phyloP scores from a whole-genome alignment of 371 early-diverging fungal species.

The Rhizopus arrhizus region DNA sequence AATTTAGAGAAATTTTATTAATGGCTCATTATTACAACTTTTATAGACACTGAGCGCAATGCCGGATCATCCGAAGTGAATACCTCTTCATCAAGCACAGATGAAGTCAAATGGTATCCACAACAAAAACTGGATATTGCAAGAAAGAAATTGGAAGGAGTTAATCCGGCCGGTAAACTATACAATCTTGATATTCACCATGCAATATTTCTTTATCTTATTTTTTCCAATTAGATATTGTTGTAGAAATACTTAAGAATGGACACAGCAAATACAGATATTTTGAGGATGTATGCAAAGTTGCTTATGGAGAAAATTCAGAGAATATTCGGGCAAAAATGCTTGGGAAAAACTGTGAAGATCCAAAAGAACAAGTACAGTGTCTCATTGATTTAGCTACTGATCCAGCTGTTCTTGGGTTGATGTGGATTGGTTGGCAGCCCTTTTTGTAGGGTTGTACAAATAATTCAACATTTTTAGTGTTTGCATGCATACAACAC shows the following conservation, averaged over 20 bases:
- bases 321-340: slow-evolving; percentile 44
- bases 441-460: slow-evolving; percentile 49
- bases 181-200: slow-evolving; percentile 6
- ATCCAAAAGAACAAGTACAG: slow-evolving; percentile 67
- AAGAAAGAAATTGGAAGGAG: slow-evolving; percentile 64
- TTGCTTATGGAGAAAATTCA: slow-evolving; percentile 51
- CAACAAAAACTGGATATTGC: slow-evolving; percentile 75
- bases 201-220: not conserved
- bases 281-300: slow-evolving; percentile 38
- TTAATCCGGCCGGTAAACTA: slow-evolving; percentile 61
- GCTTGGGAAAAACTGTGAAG: slow-evolving; percentile 45
- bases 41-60: slow-evolving; percentile 11
- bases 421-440: slow-evolving; percentile 75
- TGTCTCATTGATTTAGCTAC: slow-evolving; percentile 75
- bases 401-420: slow-evolving; percentile 67
- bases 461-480: not conserved
- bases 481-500: no score
- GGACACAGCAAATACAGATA: slow-evolving; percentile 61
- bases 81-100: not conserved
- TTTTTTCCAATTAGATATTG: slow-evolving; percentile 25
- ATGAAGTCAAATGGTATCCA: slow-evolving; percentile 67
- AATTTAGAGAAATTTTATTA: not conserved
- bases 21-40: slow-evolving; percentile 1
- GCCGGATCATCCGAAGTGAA: not conserved
- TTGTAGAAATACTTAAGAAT: slow-evolving; percentile 31